Conservation (phyloP, 257 asterid genomes). For the Plantago elongata region DNA sequence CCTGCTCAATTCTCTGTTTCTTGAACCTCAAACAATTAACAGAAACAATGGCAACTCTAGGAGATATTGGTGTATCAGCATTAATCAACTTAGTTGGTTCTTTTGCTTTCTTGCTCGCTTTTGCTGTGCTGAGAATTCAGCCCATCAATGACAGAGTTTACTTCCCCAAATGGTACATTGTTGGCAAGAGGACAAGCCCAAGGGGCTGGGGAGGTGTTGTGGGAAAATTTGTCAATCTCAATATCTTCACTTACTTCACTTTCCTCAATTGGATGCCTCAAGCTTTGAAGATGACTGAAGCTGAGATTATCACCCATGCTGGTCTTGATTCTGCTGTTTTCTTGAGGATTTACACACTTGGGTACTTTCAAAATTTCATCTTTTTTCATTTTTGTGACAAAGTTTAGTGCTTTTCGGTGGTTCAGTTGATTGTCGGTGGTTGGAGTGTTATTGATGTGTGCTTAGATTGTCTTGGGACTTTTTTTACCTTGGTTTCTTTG, state of each 20-base stretch:
- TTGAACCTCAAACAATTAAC: slow-evolving; percentile 12
- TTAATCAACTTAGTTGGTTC: slow-evolving; percentile 63
- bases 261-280: slow-evolving; percentile 99
- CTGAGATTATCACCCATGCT: slow-evolving; percentile 77
- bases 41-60: slow-evolving; percentile 70
- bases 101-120: slow-evolving; percentile 80
- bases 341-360: slow-evolving; percentile 86
- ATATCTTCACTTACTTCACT: slow-evolving; percentile 73
- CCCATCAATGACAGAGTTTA: slow-evolving; percentile 94
- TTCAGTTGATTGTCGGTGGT: slow-evolving; percentile 1
- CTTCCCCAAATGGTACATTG: slow-evolving; percentile 92
- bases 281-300: slow-evolving; percentile 85
- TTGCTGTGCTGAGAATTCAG: slow-evolving; percentile 87
- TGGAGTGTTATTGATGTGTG: slow-evolving; percentile 1
- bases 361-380: slow-evolving; percentile 40
- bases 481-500: neutral
- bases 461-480: neutral
- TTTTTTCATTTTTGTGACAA: slow-evolving; percentile 10
- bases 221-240: slow-evolving; percentile 69
- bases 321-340: slow-evolving; percentile 97
- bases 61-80: slow-evolving; percentile 92
- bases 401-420: slow-evolving; percentile 11
- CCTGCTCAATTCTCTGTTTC: slow-evolving; percentile 11
- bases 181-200: slow-evolving; percentile 68
- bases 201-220: slow-evolving; percentile 62